phyloP scores from a whole-genome alignment of 2,329 filamentous ascomycete genomes.

The Remersonia thermophila region DNA sequence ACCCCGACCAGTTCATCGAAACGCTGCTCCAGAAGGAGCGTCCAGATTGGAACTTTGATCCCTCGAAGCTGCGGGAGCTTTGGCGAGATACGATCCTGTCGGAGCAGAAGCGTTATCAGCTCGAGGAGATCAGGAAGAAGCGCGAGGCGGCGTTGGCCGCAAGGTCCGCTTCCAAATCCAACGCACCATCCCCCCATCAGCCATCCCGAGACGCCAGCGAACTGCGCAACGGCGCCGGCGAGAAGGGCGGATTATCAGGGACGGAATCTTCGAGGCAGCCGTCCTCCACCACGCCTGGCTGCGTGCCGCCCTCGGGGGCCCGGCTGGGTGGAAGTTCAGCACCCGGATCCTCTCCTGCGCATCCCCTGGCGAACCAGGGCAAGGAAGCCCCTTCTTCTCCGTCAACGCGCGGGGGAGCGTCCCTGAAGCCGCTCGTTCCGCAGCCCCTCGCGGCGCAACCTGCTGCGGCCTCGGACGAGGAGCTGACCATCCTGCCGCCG shows the following conservation, averaged over 20 bases:
- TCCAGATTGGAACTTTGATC: slow-evolving; percentile 40
- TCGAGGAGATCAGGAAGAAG: slow-evolving; percentile 26
- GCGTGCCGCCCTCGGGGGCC: not conserved
- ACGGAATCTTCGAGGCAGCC: not conserved
- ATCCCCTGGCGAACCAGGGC: not conserved
- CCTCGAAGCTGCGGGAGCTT: slow-evolving; percentile 46
- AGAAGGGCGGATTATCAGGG: too few relatives aligned
- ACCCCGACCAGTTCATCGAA: slow-evolving; percentile 58
- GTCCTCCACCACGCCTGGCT: not conserved
- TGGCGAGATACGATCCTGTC: slow-evolving; percentile 55
- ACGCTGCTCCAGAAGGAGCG: slow-evolving; percentile 51
- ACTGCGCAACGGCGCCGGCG: not conserved
- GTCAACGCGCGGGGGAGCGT: too few relatives aligned
- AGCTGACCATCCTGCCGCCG: not conserved
- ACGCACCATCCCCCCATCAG: slow-evolving; percentile 1
- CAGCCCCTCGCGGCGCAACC: too few relatives aligned
- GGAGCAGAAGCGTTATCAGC: slow-evolving; percentile 47
- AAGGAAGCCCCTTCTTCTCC: not conserved
- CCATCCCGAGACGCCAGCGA: slow-evolving; percentile 1
- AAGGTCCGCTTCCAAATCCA: slow-evolving; percentile 12
- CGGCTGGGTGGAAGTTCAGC: not conserved
- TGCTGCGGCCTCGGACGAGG: slow-evolving; percentile 1
- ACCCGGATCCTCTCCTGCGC: not conserved
- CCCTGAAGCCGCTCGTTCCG: too few relatives aligned
- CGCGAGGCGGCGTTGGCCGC: not conserved